Base-by-base conservation (phyloP, 1,139 yeast species). In the Geotrichum carabidarum region DNA sequence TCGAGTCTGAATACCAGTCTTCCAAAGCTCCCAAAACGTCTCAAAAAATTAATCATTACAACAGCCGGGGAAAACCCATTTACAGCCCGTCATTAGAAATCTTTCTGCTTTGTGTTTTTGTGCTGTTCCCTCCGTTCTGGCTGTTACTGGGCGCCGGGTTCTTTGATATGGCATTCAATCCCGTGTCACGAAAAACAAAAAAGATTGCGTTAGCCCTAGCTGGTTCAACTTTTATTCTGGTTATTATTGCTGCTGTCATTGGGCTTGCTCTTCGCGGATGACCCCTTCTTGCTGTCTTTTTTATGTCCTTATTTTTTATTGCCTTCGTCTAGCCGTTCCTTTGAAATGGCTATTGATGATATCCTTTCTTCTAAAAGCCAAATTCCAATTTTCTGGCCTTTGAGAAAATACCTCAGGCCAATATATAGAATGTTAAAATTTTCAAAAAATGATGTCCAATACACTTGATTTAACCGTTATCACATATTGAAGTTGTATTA, bases 71-170 rank as follows among this genome's bases (percentile, higher is more conserved):
- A 5, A 43, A 43, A 5, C 36, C 15, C 11, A 43, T 43, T 43
- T 43, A 36, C 46, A 43, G 36, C 17, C 30, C 8, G 6, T 27
- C 46, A 2, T 6, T 48, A 17, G 58, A 53, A 42, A 17, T 22
- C 11, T 53, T 51, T 35, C 30, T 56, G 30, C 34, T 56, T 14
- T 8, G 41, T 14, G n/a, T 40, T 8, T 56, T 53, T 48, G 34
- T 45, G 2, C 17, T 56, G 5, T 56, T 53, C 40, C 58, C 58
- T 4, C 51, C 56, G n/a, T 35, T 56, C 12, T 56, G 58, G 58
- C 55, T 56, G 2, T 45, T 56, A 17, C 32, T 56, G 12, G 57
- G 54, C 1, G 51, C 55, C 3, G 58, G 58, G 4, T 31, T 30
- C 30, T 56, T 56, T 22, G 58, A 56, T 32, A 27, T 30, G 9